Base-by-base conservation (phyloP, 2,329 filamentous ascomycete genomes). In the Paracamarosporium sp. region DNA sequence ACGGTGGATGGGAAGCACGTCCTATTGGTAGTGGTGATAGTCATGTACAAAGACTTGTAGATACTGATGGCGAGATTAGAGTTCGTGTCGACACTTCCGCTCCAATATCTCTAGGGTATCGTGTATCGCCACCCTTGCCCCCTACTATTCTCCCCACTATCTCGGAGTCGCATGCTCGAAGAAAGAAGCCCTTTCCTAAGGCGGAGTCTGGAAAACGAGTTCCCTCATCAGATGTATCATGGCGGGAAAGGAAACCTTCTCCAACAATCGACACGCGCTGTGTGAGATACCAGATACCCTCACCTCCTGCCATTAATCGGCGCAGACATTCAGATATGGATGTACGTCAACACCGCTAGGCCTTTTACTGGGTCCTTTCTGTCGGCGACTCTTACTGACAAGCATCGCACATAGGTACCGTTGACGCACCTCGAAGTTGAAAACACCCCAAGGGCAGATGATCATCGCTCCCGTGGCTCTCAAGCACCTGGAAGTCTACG, bases 241-340 rank as follows among this genome's bases (percentile, higher is more conserved):
- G 9, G 27, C 17, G 22, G 5, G 27, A 17, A 25, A n/a, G 20
- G 17, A n/a, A 7, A 8, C 17, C 28, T 35, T 48, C 45, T 4
- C 28, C 45, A 35, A 17, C 28, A 24, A 24, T 46, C 15, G 27
- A 48, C n/a, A 22, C 28, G 15, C 40, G 40, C 13, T 44, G 11
- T 44, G 40, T 27, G 40, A 44, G 40, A 15, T 27, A 44, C n/a
- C 45, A 20, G 8, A 15, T 35, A 22, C 28, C 30, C 2, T 48
- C 30, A 17, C 45, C 45, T 22, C 45, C 45, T 6, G 17, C 25
- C 30, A 12, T 35, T 17, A 48, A 24, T 35, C 45, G 27, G 20
- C 45, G 30, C 30, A 48, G 45, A 35, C 45, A 48, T 35, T 48
- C 30, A 4, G 45, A 48, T 24, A 35, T 48, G 30, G 45, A 48